Evolutionary conservation across 1,284 basidiomycete species (phyloP), one percentile per base, ranked within the genome.

Genomic region (Thelephora terrestris): DNA sequence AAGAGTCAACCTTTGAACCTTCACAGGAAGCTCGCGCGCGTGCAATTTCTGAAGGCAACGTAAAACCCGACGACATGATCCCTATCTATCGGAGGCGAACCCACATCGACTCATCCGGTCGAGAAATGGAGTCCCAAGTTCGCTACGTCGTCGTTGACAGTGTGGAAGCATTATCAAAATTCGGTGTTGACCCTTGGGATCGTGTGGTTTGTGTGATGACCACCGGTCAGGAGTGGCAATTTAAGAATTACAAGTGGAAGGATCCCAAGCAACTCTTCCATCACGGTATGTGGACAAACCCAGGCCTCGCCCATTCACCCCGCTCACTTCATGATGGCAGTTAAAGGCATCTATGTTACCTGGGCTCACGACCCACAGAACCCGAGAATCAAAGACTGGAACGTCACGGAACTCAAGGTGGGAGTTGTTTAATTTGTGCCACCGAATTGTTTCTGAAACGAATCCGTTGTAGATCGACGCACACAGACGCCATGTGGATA

Each of bases 171-270:
- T 71, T 98, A 38, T 77, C 79, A 42, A 94, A 96, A 64, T 91
- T 97, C 57, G 92, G 91, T 1, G 73, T 82, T 25, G 91, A 94
- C 53, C 85, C 91, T 5, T 95, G 92, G 92, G 91, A 95, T 52
- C 78, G 95, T 21, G 96, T 99, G 5, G 84, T 97, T 4, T 95
- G 91, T 56, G 95, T 99, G 10, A 85, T 97, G 76, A 98, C 95
- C 1, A 98, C 92, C 0, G 95, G 95, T 2, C 95, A 98, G 59
- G 83, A 85, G 45, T 99, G 95, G 95, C 95, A 98, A 64, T 99
- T 99, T 69, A 79, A 86, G 55, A 84, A 87, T 25, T 99, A 98
- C 70, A 92, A 92, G 63, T 98, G 94, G 94, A 82, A 75, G 46
- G 92, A 98, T 57, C 94, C 95, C 1, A 81, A 82, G 53, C 78